Percentiles rank a stretch among this genome's conserved stretches.
These are phyloP conservation scores for Cyamopsis tetragonoloba DNA, from an alignment of 306 rosid species.

Conservation along the genomic window DNA sequence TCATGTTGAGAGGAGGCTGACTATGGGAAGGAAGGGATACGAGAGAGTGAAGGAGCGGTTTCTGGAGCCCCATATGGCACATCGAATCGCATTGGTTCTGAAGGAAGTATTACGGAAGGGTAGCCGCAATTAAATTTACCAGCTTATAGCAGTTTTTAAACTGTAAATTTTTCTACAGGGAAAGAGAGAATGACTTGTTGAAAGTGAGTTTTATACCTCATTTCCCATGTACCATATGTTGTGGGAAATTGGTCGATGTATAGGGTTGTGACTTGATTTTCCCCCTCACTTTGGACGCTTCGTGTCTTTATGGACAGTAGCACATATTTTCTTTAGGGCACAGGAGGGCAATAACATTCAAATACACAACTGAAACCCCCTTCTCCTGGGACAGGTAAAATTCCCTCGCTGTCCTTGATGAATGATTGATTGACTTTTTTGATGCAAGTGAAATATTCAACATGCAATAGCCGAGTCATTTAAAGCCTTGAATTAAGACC, in stretches of 20 bases:
- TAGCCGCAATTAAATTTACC: slow-evolving; percentile 36
- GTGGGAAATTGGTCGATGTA: slow-evolving; percentile 16
- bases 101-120: slow-evolving; percentile 64
- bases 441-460: not conserved
- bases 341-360: not conserved
- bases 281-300: not conserved
- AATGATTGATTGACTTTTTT: not conserved
- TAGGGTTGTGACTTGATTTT: slow-evolving; percentile 5
- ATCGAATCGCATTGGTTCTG: slow-evolving; percentile 77
- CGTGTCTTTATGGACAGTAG: not conserved
- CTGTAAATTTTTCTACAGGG: slow-evolving; percentile 36
- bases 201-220: slow-evolving; percentile 15
- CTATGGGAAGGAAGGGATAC: slow-evolving; percentile 79
- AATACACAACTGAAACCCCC: not conserved
- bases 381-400: not conserved
- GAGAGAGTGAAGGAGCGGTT: slow-evolving; percentile 79
- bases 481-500: not conserved
- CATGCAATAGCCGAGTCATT: not conserved
- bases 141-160: not conserved
- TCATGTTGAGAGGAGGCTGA: slow-evolving; percentile 84
- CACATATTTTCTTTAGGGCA: not conserved
- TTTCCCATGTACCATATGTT: slow-evolving; percentile 30
- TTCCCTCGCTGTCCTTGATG: not conserved
- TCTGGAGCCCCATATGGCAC: slow-evolving; percentile 75
- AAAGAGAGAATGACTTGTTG: slow-evolving; percentile 1